Conservation (phyloP, 208 protist genomes). For the Trypanosoma theileri region DNA sequence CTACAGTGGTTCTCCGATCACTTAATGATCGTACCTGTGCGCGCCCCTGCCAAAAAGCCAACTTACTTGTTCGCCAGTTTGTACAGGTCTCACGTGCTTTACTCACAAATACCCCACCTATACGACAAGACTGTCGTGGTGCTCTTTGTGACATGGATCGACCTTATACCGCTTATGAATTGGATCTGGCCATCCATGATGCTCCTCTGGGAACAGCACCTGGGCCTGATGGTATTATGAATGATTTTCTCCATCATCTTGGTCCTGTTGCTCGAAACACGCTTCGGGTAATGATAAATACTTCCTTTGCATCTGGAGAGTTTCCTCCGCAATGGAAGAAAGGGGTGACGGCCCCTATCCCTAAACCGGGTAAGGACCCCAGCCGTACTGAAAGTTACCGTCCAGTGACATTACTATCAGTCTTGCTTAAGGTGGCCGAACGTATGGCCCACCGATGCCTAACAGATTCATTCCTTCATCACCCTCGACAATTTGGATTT, state of each 20-base stretch:
- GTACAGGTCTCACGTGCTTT: background rate
- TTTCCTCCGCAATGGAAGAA: background rate
- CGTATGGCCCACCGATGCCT: background rate
- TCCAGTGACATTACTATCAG: background rate
- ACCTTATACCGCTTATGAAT: background rate
- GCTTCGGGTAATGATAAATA: background rate
- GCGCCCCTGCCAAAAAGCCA: background rate
- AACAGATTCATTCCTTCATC: background rate
- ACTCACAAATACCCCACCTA: background rate
- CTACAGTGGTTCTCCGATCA: background rate
- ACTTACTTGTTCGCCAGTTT: background rate
- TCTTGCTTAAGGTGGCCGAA: slow-evolving; percentile 4
- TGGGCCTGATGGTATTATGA: background rate
- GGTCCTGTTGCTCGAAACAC: background rate
- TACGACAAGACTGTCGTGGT: background rate
- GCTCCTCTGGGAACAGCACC: background rate
- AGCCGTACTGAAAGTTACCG: background rate
- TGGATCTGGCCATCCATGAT: background rate
- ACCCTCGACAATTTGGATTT: background rate
- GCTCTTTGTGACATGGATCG: background rate
- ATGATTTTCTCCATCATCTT: background rate
- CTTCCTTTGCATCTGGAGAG: background rate
- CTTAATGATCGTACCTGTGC: background rate
- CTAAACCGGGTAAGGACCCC: background rate
- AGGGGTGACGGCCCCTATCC: background rate